Base-by-base conservation (phyloP, 2,329 filamentous ascomycete genomes). In the Penicillium crustosum region DNA sequence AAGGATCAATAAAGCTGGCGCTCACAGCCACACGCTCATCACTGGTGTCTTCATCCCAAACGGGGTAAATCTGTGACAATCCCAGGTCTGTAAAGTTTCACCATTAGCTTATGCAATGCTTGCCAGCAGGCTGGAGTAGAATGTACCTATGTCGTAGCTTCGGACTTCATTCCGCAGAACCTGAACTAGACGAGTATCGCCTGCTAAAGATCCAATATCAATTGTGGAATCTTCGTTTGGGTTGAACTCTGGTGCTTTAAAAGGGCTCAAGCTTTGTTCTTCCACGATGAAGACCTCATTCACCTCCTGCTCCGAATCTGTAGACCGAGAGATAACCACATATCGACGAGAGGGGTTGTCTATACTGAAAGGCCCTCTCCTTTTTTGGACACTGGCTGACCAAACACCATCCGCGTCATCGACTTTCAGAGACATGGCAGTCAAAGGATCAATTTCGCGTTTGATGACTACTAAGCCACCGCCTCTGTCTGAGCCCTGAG, bases 211-310 rank as follows among this genome's bases (percentile, higher is more conserved):
- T 17, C 90, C 91, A 19, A 94, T 89, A 65, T 95, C 89, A 47
- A 97, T 82, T 0, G 94, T 97, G 33, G 88, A 85, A 27, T 93
- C 94, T 61, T 93, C 91, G 45, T 91, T 90, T 4, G 89, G 87
- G 61, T 99, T 95, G 70, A 97, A 97, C 68, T 99, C 94, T 0
- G 92, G 91, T 39, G 89, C 91, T 36, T 86, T 85, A 8, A 93
- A 82, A 39, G 89, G 86, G 70, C 92, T 88, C 58, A 95, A 86
- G 3, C 86, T 86, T 31, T 86, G 86, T 1, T 84, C 85, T n/a
- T 87, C 89, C 39, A 93, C 79, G 41, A 85, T 83, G 67, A 93
- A 93, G 2, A 95, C 87, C 55, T 90, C 86, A 0, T 91, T 93
- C 43, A 86, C 87, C 73, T 93, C 90, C 57, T 86, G 87, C 1